phyloP scores from a whole-genome alignment of 306 rosid species.

The Hylodesmum podocarpum region DNA sequence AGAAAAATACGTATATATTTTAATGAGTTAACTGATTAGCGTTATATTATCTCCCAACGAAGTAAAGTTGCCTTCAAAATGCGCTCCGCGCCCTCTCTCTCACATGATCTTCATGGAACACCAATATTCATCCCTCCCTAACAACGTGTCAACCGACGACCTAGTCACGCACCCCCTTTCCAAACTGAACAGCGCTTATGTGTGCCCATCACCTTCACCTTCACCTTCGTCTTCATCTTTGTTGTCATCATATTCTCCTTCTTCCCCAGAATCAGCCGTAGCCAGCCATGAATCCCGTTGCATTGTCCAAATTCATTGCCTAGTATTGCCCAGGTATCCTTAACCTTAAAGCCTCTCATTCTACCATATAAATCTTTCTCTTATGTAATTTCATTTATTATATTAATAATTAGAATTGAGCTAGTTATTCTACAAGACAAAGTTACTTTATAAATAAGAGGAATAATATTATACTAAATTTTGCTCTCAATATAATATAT shows the following conservation, averaged over 20 bases:
- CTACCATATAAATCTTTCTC: no score
- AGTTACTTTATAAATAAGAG: no score
- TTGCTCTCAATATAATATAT: no score
- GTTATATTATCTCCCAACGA: no score
- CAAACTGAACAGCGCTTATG: not conserved
- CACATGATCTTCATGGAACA: slow-evolving; percentile 46
- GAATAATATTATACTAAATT: no score
- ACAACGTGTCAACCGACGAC: slow-evolving; percentile 37
- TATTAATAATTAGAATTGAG: no score
- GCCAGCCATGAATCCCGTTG: slow-evolving; percentile 48
- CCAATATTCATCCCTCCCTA: slow-evolving; percentile 19
- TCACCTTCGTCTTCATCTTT: no score
- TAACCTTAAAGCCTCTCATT: no score
- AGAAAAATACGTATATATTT: no score
- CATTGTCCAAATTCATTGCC: slow-evolving; percentile 34
- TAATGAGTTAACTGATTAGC: no score
- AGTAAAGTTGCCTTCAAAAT: not conserved
- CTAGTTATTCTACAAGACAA: no score
- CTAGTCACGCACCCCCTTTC: slow-evolving; percentile 22
- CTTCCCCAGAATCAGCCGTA: not conserved
- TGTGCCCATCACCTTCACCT: not conserved
- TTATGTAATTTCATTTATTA: no score
- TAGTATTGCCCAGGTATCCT: slow-evolving; percentile 39
- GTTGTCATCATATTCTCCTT: not conserved
- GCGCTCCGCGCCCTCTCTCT: not conserved